Conservation (phyloP, 2,329 filamentous ascomycete species). For the Cadophora malorum region DNA sequence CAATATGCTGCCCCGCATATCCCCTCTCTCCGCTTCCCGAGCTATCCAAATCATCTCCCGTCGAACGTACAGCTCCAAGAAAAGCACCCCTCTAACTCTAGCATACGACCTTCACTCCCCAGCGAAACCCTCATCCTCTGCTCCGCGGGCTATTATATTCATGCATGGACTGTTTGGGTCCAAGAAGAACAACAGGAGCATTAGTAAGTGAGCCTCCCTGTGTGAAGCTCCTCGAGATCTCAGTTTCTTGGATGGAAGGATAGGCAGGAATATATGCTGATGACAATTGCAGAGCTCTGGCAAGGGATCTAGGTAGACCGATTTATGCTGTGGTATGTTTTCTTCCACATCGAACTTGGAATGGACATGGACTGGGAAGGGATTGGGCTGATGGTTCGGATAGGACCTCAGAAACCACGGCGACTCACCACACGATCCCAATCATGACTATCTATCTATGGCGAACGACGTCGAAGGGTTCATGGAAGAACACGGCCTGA, state of each 20-base stretch:
- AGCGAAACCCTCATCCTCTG: conserved; percentile 51
- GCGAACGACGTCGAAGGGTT: conserved; percentile 84
- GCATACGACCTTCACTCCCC: conserved; percentile 73
- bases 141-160: conserved; percentile 74
- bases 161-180: conserved; percentile 94
- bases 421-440: conserved; percentile 77
- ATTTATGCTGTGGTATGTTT: conserved; percentile 79
- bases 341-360: neutral
- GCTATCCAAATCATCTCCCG: conserved; percentile 26
- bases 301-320: conserved; percentile 78
- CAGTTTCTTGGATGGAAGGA: neutral
- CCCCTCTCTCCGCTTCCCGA: conserved; percentile 12
- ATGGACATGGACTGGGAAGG: neutral
- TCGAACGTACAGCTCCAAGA: conserved; percentile 13
- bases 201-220: conserved; percentile 76
- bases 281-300: conserved; percentile 67
- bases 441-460: conserved; percentile 83
- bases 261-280: conserved; percentile 25
- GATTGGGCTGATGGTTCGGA: conserved; percentile 4
- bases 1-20: conserved; percentile 23
- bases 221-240: neutral
- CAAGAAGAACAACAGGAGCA: conserved; percentile 91
- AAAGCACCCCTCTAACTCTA: conserved; percentile 47
- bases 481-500: conserved; percentile 73
- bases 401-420: conserved; percentile 94